Base-by-base conservation (phyloP, 441 rosid genomes). In the Arabidopsis lyrata region DNA sequence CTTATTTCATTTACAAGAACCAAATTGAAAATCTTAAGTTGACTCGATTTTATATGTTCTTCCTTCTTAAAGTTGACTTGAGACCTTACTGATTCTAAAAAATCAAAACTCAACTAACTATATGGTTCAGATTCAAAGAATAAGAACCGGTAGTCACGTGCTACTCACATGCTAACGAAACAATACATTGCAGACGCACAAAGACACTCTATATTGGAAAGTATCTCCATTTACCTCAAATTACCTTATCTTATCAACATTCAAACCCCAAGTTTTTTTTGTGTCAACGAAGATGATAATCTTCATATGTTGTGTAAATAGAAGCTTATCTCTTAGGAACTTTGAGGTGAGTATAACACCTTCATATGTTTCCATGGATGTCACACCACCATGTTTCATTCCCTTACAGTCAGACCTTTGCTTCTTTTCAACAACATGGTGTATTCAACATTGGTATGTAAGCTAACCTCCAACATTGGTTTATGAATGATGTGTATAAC, bases 381-480 rank as follows among this genome's bases (percentile, higher is more conserved):
- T 74, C 59, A 66, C 55, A 59, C 66, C 29, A 74, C 48, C 45
- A 67, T 75, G 50, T 68, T 50, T 50, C 68, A 66, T 31, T 66
- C 47, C 35, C 41, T 50, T 75, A 75, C 38, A 61, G 34, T 54
- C 45, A 75, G 53, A 62, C 29, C 47, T 22, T 61, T 53, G 58
- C 29, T 76, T 62, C 65, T 56, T 63, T 20, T 69, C 36, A 69
- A 55, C 75, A 69, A 69, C 66, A 76, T 56, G 29, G 60, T 68
- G 38, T 63, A 45, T 53, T 42, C 44, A 69, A 76, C 70, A 76
- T 42, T 76, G 56, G 22, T 70, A n/a, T n/a, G n/a, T n/a, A n/a
- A n/a, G n/a, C n/a, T n/a, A n/a, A n/a, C n/a, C n/a, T n/a, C n/a
- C 44, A 69, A 76, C 70, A 76, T 42, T 76, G 56, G 22, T 70